Base-by-base conservation (phyloP, 345 rosid species). In the Diplotaxis tenuifolia region DNA sequence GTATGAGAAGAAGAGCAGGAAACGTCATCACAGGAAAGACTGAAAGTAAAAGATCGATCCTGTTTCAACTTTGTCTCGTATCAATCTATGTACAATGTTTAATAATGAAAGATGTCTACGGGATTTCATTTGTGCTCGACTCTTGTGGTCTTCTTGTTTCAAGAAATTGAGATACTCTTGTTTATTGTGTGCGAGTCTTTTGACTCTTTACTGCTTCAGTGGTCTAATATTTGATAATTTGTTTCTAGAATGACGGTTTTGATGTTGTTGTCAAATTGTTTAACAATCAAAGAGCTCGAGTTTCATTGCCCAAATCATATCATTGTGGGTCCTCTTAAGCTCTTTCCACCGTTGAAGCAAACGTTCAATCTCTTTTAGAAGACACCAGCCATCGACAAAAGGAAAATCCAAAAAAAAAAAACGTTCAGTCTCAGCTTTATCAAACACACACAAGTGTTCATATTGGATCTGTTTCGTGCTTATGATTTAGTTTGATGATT, bases 1-100 rank as follows among this genome's bases (percentile, higher is more conserved):
- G 38, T 83, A 65, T 65, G 84, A 82, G 84, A 86, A 82, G 75
- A 86, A 87, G 76, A 84, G 85, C 70, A 89, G 82, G 70, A 91
- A 73, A 64, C 85, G 70, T 15, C 87, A 50, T 55, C 65, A 77
- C 72, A 62, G 73, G 57, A 83, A 81, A 63, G 67, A 65, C 31
- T 71, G 36, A 76, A n/a, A 75, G 67, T 34, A 7, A 40, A 23
- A 25, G 65, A 29, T 8, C 19, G 2, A 62, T 25, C 38, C 34
- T 23, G 9, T 52, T 53, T 0, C 1, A 4, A 8, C 56, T 34
- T 40, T 18, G 28, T 29, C 28, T 29, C 29, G 25, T 45, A 58
- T 60, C 42, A 32, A 22, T 15, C 40, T 61, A 40, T 75, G 74
- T 75, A 62, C 4, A 68, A 40, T 72, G 20, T 54, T 21, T 27